Evolutionary conservation across 2,329 filamentous ascomycete genomes (phyloP).

Genomic region (Fusarium scirpi): DNA sequence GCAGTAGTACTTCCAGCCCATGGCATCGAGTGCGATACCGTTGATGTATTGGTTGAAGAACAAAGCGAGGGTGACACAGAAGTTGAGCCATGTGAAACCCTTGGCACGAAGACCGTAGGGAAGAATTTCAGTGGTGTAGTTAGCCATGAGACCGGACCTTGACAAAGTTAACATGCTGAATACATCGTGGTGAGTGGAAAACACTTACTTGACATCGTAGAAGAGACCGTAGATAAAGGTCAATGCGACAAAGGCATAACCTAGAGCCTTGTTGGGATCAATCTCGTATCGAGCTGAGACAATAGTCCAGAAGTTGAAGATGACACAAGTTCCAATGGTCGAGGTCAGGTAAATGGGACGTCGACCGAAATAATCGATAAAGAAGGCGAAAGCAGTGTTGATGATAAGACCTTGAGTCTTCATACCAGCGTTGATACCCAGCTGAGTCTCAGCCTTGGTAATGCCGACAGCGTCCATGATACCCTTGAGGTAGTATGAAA

Average conservation of each 20-base stretch:
- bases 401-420: conserved; percentile 20
- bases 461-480: conserved; percentile 33
- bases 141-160: conserved; percentile 46
- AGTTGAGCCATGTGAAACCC: conserved; percentile 37
- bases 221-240: conserved; percentile 55
- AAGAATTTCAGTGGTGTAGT: conserved; percentile 47
- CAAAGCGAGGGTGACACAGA: conserved; percentile 26
- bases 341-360: conserved; percentile 22
- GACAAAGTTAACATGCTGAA: neutral
- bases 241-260: conserved; percentile 50
- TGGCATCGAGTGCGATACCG: conserved; percentile 20
- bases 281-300: conserved; percentile 46
- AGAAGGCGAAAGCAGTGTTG: conserved; percentile 38
- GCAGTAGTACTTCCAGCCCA: conserved; percentile 39
- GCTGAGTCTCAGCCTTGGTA: conserved; percentile 52
- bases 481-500: conserved; percentile 28
- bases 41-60: conserved; percentile 42
- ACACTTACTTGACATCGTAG: conserved; percentile 47
- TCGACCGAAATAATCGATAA: conserved; percentile 40
- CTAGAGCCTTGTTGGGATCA: conserved; percentile 22
- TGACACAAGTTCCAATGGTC: conserved; percentile 45
- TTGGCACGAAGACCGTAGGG: conserved; percentile 39
- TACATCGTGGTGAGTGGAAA: accelerated
- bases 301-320: conserved; percentile 41
- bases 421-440: conserved; percentile 43